Base-by-base conservation (phyloP, 768 basidiomycete genomes). In the Suillus paluster region DNA sequence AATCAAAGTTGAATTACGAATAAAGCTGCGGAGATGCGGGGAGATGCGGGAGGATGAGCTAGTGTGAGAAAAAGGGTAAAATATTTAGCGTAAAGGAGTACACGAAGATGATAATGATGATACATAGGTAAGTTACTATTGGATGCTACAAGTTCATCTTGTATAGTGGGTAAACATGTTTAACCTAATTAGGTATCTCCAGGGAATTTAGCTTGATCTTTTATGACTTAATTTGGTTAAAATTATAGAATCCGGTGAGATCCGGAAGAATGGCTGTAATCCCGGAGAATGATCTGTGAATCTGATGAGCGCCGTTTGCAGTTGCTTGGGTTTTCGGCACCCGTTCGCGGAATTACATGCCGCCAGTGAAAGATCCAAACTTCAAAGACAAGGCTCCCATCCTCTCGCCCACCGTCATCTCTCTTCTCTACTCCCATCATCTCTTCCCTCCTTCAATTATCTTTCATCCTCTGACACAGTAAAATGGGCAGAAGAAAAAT, bases 401-500 rank as follows among this genome's bases (percentile, higher is more conserved):
- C 67, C 65, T 66, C 57, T 70, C 63, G 34, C 57, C 64, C 59
- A 54, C 67, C 61, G 60, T 53, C 67, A 54, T 57, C 64, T 64
- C 52, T 67, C 61, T 54, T 59, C 62, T 61, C 42, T 54, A 61
- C 73, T 62, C 64, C 65, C 73, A 67, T 61, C 73, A 57, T 67
- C 66, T 60, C 67, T 30, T 34, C 52, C 25, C 12, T 23, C 45
- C 45, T 49, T 58, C 48, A 2, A 30, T 30, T 39, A 23, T 34
- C 41, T 5, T n/a, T 42, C 57, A 21, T 39, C 45, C 57, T 36
- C 52, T 64, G 58, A 17, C 4, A 44, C 17, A 25, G 50, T 52
- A 63, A 73, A 68, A 89, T 89, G 90, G 90, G 90, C 65, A 79
- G 90, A 74, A 79, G 90, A 79, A 91, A 91, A 81, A 91, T 91